Evolutionary conservation across 805 yeast species (phyloP).

Genomic region (Saccharomycopsis sp.): DNA sequence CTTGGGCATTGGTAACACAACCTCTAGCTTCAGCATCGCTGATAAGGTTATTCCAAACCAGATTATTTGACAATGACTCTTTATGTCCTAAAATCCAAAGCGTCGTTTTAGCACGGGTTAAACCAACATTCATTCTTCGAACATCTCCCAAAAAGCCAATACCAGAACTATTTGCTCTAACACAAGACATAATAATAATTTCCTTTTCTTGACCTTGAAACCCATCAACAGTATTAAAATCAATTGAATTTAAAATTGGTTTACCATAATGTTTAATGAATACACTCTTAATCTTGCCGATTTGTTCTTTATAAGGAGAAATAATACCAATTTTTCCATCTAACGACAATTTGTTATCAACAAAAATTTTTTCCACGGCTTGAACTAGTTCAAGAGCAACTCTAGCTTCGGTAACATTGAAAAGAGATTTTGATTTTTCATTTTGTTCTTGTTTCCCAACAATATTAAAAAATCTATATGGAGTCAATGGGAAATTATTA

Average conservation of each 20-base stretch:
- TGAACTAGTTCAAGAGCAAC: slow-evolving; percentile 64
- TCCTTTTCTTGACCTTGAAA: slow-evolving; percentile 98
- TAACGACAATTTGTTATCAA: slow-evolving; percentile 41
- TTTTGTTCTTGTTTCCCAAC: slow-evolving; percentile 56
- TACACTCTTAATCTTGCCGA: slow-evolving; percentile 45
- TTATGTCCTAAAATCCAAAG: slow-evolving; percentile 87
- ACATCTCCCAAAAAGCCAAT: slow-evolving; percentile 89
- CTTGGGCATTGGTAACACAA: slow-evolving; percentile 18
- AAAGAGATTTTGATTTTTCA: slow-evolving; percentile 58
- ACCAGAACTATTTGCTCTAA: slow-evolving; percentile 68
- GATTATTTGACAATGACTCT: slow-evolving; percentile 54
- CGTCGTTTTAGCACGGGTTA: slow-evolving; percentile 88
- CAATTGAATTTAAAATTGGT: slow-evolving; percentile 56
- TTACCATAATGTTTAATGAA: slow-evolving; percentile 60
- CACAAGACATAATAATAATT: slow-evolving; percentile 89
- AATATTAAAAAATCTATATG: slow-evolving; percentile 74
- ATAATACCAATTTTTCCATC: slow-evolving; percentile 78
- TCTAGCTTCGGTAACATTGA: slow-evolving; percentile 62
- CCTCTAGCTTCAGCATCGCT: slow-evolving; percentile 53
- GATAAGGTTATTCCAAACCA: slow-evolving; percentile 68
- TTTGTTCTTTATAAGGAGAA: slow-evolving; percentile 92
- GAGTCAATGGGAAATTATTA: slow-evolving; percentile 43
- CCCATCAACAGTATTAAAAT: slow-evolving; percentile 94
- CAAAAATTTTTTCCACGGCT: slow-evolving; percentile 42
- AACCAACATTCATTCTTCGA: slow-evolving; percentile 94